Evolutionary conservation across 106 monocot species (phyloP), one percentile per base, ranked within the genome.

Genomic region (Dendrobium chrysotoxum): DNA sequence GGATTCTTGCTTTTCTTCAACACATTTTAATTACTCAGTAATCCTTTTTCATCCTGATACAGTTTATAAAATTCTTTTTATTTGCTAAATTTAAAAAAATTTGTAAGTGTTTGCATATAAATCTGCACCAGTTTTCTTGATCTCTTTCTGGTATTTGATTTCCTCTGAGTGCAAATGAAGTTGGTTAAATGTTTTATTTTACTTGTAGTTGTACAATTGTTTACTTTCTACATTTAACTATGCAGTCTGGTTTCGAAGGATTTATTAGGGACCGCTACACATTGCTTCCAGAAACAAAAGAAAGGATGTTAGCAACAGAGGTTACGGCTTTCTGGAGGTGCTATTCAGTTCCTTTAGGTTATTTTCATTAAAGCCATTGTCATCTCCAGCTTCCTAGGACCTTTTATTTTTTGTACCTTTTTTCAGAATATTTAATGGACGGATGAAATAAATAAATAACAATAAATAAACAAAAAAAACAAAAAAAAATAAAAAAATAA

Each of bases 191-290:
- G 4, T 47, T 76, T 4, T 47, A 76, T n/a, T 40, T 20, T 21
- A 72, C 6, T 21, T 31, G 8, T 74, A 41, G 3, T 76, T 1
- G 10, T 76, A 25, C 3, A 1, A 17, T 77, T 35, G 53, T 55
- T 79, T 8, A 65, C 61, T 6, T 72, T 46, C 73, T 73, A 17
- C 23, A 12, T 44, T 35, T 76, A 30, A 35, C 70, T 77, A 53
- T 81, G 75, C 91, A 97, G 97, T 97, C 97, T 31, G 97, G 97
- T 26, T 97, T 97, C 88, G 97, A 97, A 87, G 87, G 89, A 67
- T 97, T 92, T 88, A 84, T 92, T 45, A 89, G 92, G 80, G 97
- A 97, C 68, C 79, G 75, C 11, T 97, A 88, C 85, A 97, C 94
- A 6, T 68, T 91, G 82, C 88, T 97, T 28, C 97, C 92, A 54